Percentiles rank a stretch among this genome's conserved stretches.
Evolutionary conservation across 2,329 filamentous ascomycete genomes (phyloP).

Genomic region (Penicillium sp.): DNA sequence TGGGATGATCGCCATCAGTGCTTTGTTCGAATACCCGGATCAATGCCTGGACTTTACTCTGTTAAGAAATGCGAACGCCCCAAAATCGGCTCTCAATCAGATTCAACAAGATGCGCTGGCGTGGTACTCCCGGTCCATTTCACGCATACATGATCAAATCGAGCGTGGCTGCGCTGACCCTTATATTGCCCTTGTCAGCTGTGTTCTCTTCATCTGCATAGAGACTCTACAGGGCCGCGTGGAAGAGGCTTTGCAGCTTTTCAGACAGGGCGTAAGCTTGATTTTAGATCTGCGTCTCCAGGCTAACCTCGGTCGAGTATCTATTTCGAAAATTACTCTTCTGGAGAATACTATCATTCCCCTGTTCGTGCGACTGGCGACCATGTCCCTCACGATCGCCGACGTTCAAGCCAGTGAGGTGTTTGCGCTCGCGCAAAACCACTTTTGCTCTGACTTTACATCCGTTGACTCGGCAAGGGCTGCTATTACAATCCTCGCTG

Average conservation of each 20-base stretch:
- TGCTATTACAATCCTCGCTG: slow-evolving; percentile 6
- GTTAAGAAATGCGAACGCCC: background rate
- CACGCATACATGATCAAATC: slow-evolving; percentile 20
- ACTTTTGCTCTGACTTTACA: slow-evolving; percentile 1
- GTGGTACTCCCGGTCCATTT: slow-evolving; percentile 29
- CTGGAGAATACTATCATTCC: slow-evolving; percentile 24
- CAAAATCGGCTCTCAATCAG: slow-evolving; percentile 1
- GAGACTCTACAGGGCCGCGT: slow-evolving; percentile 21
- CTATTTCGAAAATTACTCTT: slow-evolving; percentile 10
- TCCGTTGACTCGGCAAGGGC: slow-evolving; percentile 10
- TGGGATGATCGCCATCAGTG: slow-evolving; percentile 13
- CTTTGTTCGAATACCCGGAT: slow-evolving; percentile 10
- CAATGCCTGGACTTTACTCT: slow-evolving; percentile 4
- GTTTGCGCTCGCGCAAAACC: slow-evolving; percentile 9
- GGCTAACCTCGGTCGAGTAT: slow-evolving; percentile 3
- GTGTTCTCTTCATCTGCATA: slow-evolving; percentile 28
- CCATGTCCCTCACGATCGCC: slow-evolving; percentile 10
- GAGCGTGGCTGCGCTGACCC: slow-evolving; percentile 17
- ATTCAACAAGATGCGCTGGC: slow-evolving; percentile 17
- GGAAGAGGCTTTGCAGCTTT: slow-evolving; percentile 21
- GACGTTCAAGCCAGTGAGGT: slow-evolving; percentile 1
- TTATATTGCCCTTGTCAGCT: slow-evolving; percentile 25
- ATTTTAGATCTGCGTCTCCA: slow-evolving; percentile 17
- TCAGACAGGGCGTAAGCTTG: slow-evolving; percentile 22
- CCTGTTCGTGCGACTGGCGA: slow-evolving; percentile 22